These are phyloP conservation scores for Penicillium sp. DNA, from an alignment of 2,329 filamentous ascomycete genomes.

Conservation along the genomic window DNA sequence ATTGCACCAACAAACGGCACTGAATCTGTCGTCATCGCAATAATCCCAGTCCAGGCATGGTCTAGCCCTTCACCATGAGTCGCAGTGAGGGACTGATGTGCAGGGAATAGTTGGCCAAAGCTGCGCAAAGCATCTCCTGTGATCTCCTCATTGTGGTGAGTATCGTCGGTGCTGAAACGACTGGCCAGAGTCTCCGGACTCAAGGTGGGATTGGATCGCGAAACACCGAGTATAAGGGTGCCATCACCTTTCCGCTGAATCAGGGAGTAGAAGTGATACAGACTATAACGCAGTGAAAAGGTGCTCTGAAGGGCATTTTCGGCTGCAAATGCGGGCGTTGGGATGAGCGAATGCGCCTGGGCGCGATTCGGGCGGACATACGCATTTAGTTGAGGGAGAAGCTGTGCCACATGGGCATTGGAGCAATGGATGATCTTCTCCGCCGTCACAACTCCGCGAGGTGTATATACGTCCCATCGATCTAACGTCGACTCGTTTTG, in stretches of 20 bases:
- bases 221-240: slow-evolving; percentile 45
- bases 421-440: slow-evolving; percentile 26
- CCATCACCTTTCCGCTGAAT: slow-evolving; percentile 47
- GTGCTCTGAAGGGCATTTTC: slow-evolving; percentile 38
- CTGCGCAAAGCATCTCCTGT: slow-evolving; percentile 37
- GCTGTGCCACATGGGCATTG: slow-evolving; percentile 25
- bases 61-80: slow-evolving; percentile 46
- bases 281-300: slow-evolving; percentile 47
- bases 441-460: slow-evolving; percentile 15
- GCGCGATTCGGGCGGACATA: slow-evolving; percentile 46
- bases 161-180: slow-evolving; percentile 42
- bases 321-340: slow-evolving; percentile 38
- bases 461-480: slow-evolving; percentile 20
- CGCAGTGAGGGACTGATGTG: slow-evolving; percentile 9
- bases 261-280: slow-evolving; percentile 52
- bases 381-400: slow-evolving; percentile 19
- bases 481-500: slow-evolving; percentile 4
- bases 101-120: slow-evolving; percentile 38
- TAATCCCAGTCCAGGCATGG: slow-evolving; percentile 50
- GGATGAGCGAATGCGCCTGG: slow-evolving; percentile 48
- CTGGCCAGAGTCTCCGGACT: slow-evolving; percentile 30
- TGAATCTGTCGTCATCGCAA: slow-evolving; percentile 49
- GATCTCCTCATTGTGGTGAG: slow-evolving; percentile 42
- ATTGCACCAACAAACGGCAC: slow-evolving; percentile 49
- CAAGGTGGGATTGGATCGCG: slow-evolving; percentile 43